phyloP scores from a whole-genome alignment of 2,329 filamentous ascomycete genomes.

The Leptographium lundbergii region DNA sequence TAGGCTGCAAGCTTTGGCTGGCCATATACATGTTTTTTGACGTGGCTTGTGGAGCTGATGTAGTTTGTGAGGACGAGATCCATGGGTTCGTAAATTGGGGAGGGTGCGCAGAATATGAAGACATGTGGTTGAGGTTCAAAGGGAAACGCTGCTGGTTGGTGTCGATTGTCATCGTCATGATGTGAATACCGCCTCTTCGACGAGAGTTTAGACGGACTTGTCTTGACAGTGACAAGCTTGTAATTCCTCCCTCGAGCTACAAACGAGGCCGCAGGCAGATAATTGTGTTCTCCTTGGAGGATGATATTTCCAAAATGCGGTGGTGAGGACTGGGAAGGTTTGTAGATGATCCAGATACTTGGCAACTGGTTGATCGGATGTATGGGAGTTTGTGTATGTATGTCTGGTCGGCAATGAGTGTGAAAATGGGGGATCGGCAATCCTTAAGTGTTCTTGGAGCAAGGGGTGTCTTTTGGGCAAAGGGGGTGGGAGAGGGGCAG shows the following conservation, averaged over 20 bases:
- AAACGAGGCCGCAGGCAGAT: background rate
- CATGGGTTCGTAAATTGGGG: conserved; percentile 88
- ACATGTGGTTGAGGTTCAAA: conserved; percentile 70
- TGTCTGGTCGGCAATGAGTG: background rate
- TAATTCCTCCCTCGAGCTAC: background rate
- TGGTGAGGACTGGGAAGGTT: background rate
- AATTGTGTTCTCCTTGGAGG: background rate
- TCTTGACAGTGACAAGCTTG: background rate
- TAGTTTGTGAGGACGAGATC: conserved; percentile 46
- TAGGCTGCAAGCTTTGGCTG: conserved; percentile 43
- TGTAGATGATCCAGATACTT: background rate
- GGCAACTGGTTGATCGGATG: background rate
- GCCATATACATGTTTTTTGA: conserved; percentile 50
- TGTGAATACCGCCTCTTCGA: conserved; percentile 18
- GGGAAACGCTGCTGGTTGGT: conserved; percentile 70
- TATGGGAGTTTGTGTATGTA: background rate
- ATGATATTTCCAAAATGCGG: background rate
- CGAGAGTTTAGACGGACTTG: background rate
- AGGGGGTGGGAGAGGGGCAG: conserved; percentile 2
- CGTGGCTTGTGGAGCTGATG: conserved; percentile 31
- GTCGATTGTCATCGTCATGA: conserved; percentile 94
- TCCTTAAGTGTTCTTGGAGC: conserved; percentile 40
- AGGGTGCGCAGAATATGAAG: conserved; percentile 47
- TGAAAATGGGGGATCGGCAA: conserved; percentile 41
- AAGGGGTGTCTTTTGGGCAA: conserved; percentile 8